Evolutionary conservation across 805 yeast species (phyloP), one percentile per base, ranked within the genome.

Genomic region (Ogataea methylovora): DNA sequence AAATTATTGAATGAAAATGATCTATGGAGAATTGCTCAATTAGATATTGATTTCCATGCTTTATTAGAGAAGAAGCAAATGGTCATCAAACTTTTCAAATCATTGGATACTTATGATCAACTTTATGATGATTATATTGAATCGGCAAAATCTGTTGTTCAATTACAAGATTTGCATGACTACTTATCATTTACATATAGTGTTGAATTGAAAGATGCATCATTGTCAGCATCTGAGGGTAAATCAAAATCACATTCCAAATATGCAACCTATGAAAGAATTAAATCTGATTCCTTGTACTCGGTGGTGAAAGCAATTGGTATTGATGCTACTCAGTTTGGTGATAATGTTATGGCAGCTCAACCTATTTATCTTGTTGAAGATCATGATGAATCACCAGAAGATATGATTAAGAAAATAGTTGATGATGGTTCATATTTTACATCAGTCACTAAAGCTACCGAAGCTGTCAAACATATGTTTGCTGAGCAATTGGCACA

Each of bases 1-100:
- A 73, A 71, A 42, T 56, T 79, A 31, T 61, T 84, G 36, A 72
- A 67, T 35, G 94, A 83, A 59, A 88, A 85, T 58, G 97, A 88
- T 54, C 64, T 92, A 40, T 92, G 98, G 98, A 73, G 88, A 51
- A 80, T 90, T 43, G 79, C 86, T 11, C 83, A 76, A 42, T 67
- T 87, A 35, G 97, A 90, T 56, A 69, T 87, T 43, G 96, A 86
- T 45, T 92, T 77, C 56, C 96, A 87, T 54, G 79, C 94, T 13
- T 61, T 90, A 21, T 65, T 82, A 38, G 85, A 82, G 41, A 88
- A 86, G 62, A 74, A 80, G 52, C 66, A 69, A 32, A 41, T 49
- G 2, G 76, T 84, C 18, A 70, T 70, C 39, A 71, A 70, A 34
- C 63, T 84, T 35, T 71, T 73, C 30, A 62, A 69, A 16, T 58